Evolutionary conservation across 108 stramenopile genomes (phyloP), one percentile per base, ranked within the genome.

Genomic region (Aurantiochytrium sp.): DNA sequence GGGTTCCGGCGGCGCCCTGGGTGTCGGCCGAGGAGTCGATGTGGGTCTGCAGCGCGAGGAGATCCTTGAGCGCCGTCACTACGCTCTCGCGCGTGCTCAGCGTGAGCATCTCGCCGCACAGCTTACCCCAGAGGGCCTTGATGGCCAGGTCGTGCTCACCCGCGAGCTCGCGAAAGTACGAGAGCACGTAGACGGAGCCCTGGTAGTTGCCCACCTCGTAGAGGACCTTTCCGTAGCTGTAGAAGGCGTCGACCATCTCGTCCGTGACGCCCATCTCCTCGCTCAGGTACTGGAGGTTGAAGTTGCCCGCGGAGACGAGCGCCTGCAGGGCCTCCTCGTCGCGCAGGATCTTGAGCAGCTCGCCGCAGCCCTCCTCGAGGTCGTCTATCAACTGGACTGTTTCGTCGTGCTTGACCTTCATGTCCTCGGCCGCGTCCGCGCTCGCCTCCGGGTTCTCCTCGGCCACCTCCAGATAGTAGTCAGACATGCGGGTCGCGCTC

Each of bases 171-270:
- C 85, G 55, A 32, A 37, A 85, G 53, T 50, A 85, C 15, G 12
- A 39, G 22, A 85, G 45, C 30, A 42, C 19, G 55, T 69, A 93
- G 73, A 96, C 90, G n/a, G 95, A 93, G 89, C 96, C 91, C 89
- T 96, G 96, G 86, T 94, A 91, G 55, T 94, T 94, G 52, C 97
- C 97, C 69, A 96, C 96, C 68, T 97, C 97, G 91, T 96, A 98
- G 86, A 96, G 93, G 90, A 95, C 96, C 85, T 96, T 97, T 31
- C 96, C 95, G 53, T 94, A 93, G 52, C 53, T 87, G 89, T 88
- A 88, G 54, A 54, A 37, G 41, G 87, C 88, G 22, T 94, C 95
- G 30, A 96, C 81, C 52, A 90, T 93, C 68, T 96, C 95, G 30
- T 89, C 87, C 2, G 95, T 96, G 88, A 97, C 91, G 32, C 92